phyloP scores from a whole-genome alignment of 371 early-diverging fungal genomes.

The Syncephalis plumigaleata region DNA sequence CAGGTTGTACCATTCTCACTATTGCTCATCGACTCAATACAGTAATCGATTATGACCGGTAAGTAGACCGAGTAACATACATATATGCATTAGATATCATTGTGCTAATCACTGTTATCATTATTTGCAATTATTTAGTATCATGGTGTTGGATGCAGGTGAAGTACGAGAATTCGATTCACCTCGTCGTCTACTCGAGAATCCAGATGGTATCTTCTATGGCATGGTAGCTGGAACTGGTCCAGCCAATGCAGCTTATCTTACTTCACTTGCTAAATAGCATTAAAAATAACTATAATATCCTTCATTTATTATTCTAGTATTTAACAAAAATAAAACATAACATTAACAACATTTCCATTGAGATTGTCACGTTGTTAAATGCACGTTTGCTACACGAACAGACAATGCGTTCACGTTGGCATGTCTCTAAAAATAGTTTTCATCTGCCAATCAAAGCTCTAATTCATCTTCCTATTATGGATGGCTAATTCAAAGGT shows the following conservation, averaged over 20 bases:
- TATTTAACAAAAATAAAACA: too few relatives aligned
- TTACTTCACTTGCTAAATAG: constrained; percentile 12
- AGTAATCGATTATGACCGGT: constrained; percentile 57
- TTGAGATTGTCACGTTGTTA: too few relatives aligned
- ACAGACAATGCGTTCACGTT: too few relatives aligned
- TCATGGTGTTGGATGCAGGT: constrained; percentile 37
- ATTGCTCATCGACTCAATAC: constrained; percentile 70
- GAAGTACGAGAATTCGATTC: constrained; percentile 31
- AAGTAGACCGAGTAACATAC: constrained; percentile 8
- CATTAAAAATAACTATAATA: too few relatives aligned
- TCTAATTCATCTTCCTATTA: too few relatives aligned
- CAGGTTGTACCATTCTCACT: constrained; percentile 63
- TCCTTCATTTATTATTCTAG: too few relatives aligned
- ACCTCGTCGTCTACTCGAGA: constrained; percentile 7
- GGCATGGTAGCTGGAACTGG: constrained; percentile 28
- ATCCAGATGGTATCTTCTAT: constrained; percentile 18
- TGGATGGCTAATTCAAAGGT: too few relatives aligned
- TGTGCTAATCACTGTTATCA: constrained; percentile 41
- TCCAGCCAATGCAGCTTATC: constrained; percentile 13
- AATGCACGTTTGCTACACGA: too few relatives aligned
- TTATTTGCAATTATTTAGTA: constrained; percentile 38
- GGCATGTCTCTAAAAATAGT: too few relatives aligned
- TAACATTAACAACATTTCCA: too few relatives aligned
- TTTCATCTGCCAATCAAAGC: too few relatives aligned
- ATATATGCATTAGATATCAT: constrained; percentile 21